Base-by-base conservation (phyloP, 768 basidiomycete genomes). In the Dendrothele bispora region DNA sequence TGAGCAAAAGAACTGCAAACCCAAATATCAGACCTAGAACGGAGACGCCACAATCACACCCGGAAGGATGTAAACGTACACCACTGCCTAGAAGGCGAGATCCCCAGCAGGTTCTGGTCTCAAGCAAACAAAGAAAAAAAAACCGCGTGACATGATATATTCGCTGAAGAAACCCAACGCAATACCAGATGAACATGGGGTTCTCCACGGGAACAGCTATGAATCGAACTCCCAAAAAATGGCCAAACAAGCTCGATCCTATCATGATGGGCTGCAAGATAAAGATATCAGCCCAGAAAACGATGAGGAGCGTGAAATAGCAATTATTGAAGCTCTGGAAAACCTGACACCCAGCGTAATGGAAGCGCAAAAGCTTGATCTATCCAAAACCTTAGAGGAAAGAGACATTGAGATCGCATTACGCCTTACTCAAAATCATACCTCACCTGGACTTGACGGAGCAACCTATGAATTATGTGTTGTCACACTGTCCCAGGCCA, bases 201-300 rank as follows among this genome's bases (percentile, higher is more conserved):
- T 34, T 7, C 27, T 14, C 14, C 26, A 15, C 5, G 27, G 20
- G 12, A 4, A 4, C 6, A 37, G 27, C 32, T 62, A 58, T 24
- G 54, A 56, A 40, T 61, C 50, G 1, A 30, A 45, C 1, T 63
- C 67, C 0, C 7, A 48, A 0, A 42, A 62, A n/a, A 73, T 73
- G 71, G 63, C 67, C 0, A 44, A 67, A 0, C 43, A 70, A 0
- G 63, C 67, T 0, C 43, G 41, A 17, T 18, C 58, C 14, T 58
- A 67, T 39, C 65, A 71, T 39, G 43, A 63, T 1, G 8, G 53
- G 1, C 56, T 72, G 0, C 68, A 73, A 41, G 25, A 30, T 0
- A n/a, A n/a, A n/a, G n/a, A n/a, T n/a, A n/a, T n/a, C n/a, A n/a
- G n/a, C n/a, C n/a, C n/a, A n/a, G n/a, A n/a, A n/a, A n/a, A n/a